Base-by-base conservation (phyloP, 352 stramenopile species). In the Phytophthora megakarya region DNA sequence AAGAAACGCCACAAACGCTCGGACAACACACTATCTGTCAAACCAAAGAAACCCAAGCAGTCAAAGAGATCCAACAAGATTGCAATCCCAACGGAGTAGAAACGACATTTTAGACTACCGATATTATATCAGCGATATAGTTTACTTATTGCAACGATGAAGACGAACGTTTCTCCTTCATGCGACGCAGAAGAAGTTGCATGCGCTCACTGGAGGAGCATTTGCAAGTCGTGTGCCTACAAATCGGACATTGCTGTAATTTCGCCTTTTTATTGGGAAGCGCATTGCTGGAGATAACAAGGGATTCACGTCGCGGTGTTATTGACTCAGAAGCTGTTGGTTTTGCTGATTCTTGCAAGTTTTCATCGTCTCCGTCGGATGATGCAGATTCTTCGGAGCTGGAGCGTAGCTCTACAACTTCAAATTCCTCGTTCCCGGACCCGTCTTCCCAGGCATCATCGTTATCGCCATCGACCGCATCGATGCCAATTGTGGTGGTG, bases 391-490 rank as follows among this genome's bases (percentile, higher is more conserved):
- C 78, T 32, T 84, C 75, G 2, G 78, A 86, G 57, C 80, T 89
- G 13, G 72, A 78, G 3, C 73, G 72, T 1, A 94, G 66, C 28
- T 92, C 86, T 19, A 92, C 81, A 32, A 84, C 78, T 73, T 94
- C 86, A 64, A 90, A 94, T 13, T 73, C 73, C 12, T 87, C 83
- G 58, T 85, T 70, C 26, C 56, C 61, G 3, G 67, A 79, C 40
- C 38, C 67, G 46, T 76, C 49, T 37, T 66, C 60, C 72, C 72
- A 79, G 18, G 66, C 52, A 25, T 68, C 64, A 50, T 65, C 45
- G 62, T 71, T 35, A 38, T 67, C 52, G 21, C 70, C 59, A 5
- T 48, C 39, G 10, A 57, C 54, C 21, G 15, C 44, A 53, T 57
- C 54, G 15, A 44, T 58, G 26, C 35, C 40, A 16, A 26, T 44